A percentile compares a stretch with the other conserved stretches of the same genome.
Evolutionary conservation across 2,329 filamentous ascomycete species (phyloP).

Genomic region (Colletotrichum tofieldiae): DNA sequence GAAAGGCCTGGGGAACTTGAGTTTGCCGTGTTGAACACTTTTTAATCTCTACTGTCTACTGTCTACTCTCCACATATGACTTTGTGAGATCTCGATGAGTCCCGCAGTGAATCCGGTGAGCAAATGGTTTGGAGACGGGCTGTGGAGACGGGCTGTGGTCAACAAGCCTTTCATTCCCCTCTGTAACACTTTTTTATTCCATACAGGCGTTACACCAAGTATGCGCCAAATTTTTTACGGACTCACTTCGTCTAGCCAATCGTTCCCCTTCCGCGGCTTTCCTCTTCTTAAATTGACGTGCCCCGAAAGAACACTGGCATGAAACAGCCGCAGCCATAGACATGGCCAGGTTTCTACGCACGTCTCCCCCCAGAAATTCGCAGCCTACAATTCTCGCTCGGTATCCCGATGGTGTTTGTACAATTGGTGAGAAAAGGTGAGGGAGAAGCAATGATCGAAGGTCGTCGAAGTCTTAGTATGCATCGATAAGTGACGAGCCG

Average conservation of each 20-base stretch:
- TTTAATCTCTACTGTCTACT: not conserved
- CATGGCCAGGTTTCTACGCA: not conserved
- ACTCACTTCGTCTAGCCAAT: not conserved
- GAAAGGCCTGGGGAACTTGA: not conserved
- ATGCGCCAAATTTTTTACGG: not conserved
- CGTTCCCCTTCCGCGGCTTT: not conserved
- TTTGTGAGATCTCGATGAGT: not conserved
- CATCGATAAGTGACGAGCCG: not conserved
- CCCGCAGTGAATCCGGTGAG: not conserved
- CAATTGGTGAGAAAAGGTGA: not conserved
- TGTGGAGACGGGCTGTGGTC: not conserved
- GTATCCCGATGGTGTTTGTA: not conserved
- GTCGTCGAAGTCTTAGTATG: not conserved
- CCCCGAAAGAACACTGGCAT: not conserved
- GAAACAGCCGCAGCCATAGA: not conserved
- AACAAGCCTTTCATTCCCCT: not conserved
- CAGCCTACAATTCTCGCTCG: not conserved
- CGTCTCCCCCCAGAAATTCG: not conserved
- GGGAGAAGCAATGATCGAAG: not conserved
- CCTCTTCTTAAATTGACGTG: not conserved
- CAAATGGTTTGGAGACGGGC: too few species aligned
- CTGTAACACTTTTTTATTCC: not conserved
- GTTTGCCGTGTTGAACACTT: not conserved
- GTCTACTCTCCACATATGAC: not conserved
- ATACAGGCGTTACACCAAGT: not conserved